Conservation (phyloP, 805 yeast genomes). For the Spathaspora hagerdaliae region DNA sequence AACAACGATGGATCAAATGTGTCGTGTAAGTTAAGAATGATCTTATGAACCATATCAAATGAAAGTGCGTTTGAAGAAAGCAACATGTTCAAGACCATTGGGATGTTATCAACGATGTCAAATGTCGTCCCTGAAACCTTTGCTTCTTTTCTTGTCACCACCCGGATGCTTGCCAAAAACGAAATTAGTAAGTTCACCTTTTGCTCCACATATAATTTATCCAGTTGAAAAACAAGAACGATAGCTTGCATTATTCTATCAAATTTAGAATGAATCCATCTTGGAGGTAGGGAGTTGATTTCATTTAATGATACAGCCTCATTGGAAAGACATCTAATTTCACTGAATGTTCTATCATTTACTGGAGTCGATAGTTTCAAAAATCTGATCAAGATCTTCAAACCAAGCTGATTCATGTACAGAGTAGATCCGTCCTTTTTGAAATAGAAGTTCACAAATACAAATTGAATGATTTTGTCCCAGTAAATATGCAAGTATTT, state of each 20-base stretch:
- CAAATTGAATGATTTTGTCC: constrained; percentile 34
- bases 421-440: constrained; percentile 18
- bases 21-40: constrained; percentile 26
- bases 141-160: constrained; percentile 26
- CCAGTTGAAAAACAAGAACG: constrained; percentile 20
- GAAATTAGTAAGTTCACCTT: constrained; percentile 20
- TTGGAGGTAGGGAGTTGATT: constrained; percentile 25
- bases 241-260: constrained; percentile 27
- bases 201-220: constrained; percentile 16
- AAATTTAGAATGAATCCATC: constrained; percentile 31
- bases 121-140: constrained; percentile 24
- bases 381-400: constrained; percentile 19
- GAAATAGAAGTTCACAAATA: constrained; percentile 31
- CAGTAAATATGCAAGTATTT: constrained; percentile 31
- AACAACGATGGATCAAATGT: constrained; percentile 27
- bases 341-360: constrained; percentile 19
- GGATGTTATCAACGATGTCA: constrained; percentile 31
- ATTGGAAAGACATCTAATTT: constrained; percentile 28
- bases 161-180: constrained; percentile 23
- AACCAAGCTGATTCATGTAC: constrained; percentile 27
- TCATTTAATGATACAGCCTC: constrained; percentile 28
- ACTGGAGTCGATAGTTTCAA: constrained; percentile 17
- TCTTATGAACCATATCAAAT: constrained; percentile 17
- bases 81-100: constrained; percentile 19
- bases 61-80: constrained; percentile 14